Percentiles rank a stretch among this genome's conserved stretches.
phyloP scores from a whole-genome alignment of 768 basidiomycete species.

The Termitomyces sp. region DNA sequence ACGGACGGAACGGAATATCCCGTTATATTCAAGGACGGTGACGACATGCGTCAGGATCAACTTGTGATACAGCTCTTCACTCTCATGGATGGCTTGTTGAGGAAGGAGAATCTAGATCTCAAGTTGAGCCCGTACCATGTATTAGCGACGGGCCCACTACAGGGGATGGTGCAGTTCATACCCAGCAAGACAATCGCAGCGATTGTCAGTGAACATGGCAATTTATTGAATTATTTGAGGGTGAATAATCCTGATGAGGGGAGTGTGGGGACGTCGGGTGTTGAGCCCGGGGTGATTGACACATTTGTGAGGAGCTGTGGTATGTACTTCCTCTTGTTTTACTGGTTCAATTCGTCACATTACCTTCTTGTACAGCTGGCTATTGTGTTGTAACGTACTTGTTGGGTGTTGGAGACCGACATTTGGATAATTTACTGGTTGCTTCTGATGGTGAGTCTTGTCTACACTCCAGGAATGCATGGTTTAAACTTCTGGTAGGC shows the following conservation, averaged over 20 bases:
- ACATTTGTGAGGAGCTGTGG: conserved; percentile 97
- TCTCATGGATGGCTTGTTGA: conserved; percentile 88
- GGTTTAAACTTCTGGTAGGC: conserved; percentile 30
- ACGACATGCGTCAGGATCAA: conserved; percentile 98
- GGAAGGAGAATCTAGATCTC: conserved; percentile 94
- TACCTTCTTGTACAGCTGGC: conserved; percentile 56
- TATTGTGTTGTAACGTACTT: conserved; percentile 98
- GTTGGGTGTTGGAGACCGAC: conserved; percentile 94
- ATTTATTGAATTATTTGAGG: conserved; percentile 81
- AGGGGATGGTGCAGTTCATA: conserved; percentile 96
- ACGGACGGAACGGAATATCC: conserved; percentile 83
- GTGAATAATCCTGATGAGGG: conserved; percentile 89
- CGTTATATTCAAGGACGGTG: conserved; percentile 98
- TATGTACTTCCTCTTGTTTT: conserved; percentile 29
- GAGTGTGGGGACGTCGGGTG: conserved; percentile 89
- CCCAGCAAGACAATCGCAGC: conserved; percentile 94
- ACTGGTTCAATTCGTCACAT: neutral
- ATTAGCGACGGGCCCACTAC: conserved; percentile 82
- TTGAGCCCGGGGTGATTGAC: conserved; percentile 92
- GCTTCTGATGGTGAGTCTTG: conserved; percentile 72
- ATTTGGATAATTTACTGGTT: conserved; percentile 91
- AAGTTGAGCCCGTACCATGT: conserved; percentile 91
- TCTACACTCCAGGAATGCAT: neutral
- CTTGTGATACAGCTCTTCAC: conserved; percentile 98
- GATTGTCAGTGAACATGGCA: conserved; percentile 89